Base-by-base conservation (phyloP, 176 grass and related monocot species). In the Aegilops longissima region DNA sequence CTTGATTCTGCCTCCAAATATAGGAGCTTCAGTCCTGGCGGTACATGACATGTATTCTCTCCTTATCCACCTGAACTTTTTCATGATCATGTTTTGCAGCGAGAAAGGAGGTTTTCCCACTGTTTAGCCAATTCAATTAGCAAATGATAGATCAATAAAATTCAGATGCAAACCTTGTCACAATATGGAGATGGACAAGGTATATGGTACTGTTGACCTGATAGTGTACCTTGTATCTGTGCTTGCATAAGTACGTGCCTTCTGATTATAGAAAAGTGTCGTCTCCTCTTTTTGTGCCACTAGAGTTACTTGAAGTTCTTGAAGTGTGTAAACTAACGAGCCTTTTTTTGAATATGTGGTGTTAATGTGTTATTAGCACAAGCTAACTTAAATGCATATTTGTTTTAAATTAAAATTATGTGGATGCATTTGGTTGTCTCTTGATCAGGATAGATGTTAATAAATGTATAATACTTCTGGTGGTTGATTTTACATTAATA, bases 121-220 rank as follows among this genome's bases (percentile, higher is more conserved):
- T 68, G 10, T 80, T 70, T 44, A 84, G 68, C 8, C 2, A 31
- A 47, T 73, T 68, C 21, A 76, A 77, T 87, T 80, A 76, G 67
- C 16, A 61, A 80, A 63, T 61, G 49, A 51, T 81, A 81, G 1
- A 84, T 49, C 70, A 77, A 77, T 77, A 36, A 27, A 25, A 34
- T 82, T 86, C 81, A 76, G 85, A 81, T 40, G 69, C 12, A 77
- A 88, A 65, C 52, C 49, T 84, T 78, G 70, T 76, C 54, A 54
- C 80, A 77, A 34, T 18, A 18, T 51, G 80, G 80, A 65, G 59
- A 59, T 63, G 78, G 38, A 54, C 34, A 82, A 86, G 83, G 49
- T 81, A 88, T 49, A 81, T 80, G 61, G 25, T 64, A 80, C 82
- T 74, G 34, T 59, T 80, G 59, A 61, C 42, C 69, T 69, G 20